Conservation (phyloP, 805 yeast genomes). For the Saccharomycopsis lassenensis region DNA sequence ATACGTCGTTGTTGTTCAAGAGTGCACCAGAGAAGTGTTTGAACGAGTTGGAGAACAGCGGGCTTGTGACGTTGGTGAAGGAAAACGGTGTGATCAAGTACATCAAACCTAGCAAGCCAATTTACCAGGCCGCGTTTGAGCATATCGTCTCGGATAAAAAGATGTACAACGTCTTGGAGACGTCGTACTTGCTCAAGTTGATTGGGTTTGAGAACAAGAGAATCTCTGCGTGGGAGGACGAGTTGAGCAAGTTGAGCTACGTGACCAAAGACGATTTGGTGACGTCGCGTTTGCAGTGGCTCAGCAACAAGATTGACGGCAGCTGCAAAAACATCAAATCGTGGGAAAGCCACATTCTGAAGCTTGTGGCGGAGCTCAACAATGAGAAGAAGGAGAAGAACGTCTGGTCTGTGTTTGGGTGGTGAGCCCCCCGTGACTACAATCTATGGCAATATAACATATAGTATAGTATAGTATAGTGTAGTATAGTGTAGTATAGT, state of each 20-base stretch:
- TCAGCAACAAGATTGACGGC: constrained; percentile 54
- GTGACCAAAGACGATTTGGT: constrained; percentile 43
- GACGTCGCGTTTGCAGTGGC: constrained; percentile 50
- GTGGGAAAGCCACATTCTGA: constrained; percentile 35
- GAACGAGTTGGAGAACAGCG: constrained; percentile 66
- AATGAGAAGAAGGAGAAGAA: no score
- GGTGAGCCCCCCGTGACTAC: neutral
- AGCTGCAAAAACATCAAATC: constrained; percentile 41
- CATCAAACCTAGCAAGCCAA: constrained; percentile 74
- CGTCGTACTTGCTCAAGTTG: constrained; percentile 42
- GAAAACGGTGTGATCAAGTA: constrained; percentile 64
- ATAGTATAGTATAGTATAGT: neutral
- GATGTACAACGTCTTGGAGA: constrained; percentile 51
- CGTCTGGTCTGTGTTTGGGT: no score
- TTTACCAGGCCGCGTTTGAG: constrained; percentile 69
- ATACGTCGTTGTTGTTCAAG: constrained; percentile 49
- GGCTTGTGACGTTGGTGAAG: constrained; percentile 58
- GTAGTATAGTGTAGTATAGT: no score
- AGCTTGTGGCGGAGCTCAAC: constrained; percentile 18
- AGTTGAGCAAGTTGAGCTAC: constrained; percentile 46
- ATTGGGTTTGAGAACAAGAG: constrained; percentile 50
- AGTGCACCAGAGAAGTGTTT: constrained; percentile 45
- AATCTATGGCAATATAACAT: neutral
- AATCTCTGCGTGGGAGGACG: constrained; percentile 59
- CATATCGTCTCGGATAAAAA: constrained; percentile 47